Conservation (phyloP, 106 monocot genomes). For the Acorus gramineus region DNA sequence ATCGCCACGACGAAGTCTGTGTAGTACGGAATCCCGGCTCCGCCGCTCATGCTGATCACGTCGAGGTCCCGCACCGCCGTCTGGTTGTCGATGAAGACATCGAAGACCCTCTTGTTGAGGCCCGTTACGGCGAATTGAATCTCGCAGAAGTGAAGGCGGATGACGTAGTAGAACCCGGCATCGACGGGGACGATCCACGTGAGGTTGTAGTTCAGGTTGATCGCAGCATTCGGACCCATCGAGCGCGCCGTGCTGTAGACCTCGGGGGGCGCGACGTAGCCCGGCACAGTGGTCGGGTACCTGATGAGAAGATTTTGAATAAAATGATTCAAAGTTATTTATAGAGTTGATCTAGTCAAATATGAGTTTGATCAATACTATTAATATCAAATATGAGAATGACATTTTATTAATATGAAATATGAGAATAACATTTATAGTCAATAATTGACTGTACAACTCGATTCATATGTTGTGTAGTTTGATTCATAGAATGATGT, state of each 20-base stretch:
- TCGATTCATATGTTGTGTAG: no score
- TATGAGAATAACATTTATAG: no score
- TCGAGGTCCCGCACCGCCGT: constrained; percentile 29
- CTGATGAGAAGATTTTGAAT: constrained; percentile 1
- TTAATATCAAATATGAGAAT: no score
- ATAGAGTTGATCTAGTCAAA: no score
- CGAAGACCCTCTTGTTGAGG: constrained; percentile 32
- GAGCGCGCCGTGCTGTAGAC: constrained; percentile 67
- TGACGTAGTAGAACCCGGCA: constrained; percentile 52
- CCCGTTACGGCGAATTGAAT: constrained; percentile 43
- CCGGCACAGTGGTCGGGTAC: constrained; percentile 16
- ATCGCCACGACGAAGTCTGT: constrained; percentile 31
- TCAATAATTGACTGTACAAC: no score
- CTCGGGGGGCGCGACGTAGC: constrained; percentile 44
- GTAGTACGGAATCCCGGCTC: constrained; percentile 36
- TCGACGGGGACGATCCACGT: constrained; percentile 61
- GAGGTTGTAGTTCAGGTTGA: constrained; percentile 63
- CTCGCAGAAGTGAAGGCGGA: constrained; percentile 78
- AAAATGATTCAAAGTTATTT: no score
- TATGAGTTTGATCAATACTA: no score
- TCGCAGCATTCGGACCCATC: constrained; percentile 31
- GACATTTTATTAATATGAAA: no score
- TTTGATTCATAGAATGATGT: no score
- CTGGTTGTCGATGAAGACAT: constrained; percentile 46
- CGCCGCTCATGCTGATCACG: constrained; percentile 29